Percentiles rank a stretch among this genome's conserved stretches.
These are phyloP conservation scores for Peronosclerospora sorghi DNA, from an alignment of 352 stramenopile species.

Conservation along the genomic window DNA sequence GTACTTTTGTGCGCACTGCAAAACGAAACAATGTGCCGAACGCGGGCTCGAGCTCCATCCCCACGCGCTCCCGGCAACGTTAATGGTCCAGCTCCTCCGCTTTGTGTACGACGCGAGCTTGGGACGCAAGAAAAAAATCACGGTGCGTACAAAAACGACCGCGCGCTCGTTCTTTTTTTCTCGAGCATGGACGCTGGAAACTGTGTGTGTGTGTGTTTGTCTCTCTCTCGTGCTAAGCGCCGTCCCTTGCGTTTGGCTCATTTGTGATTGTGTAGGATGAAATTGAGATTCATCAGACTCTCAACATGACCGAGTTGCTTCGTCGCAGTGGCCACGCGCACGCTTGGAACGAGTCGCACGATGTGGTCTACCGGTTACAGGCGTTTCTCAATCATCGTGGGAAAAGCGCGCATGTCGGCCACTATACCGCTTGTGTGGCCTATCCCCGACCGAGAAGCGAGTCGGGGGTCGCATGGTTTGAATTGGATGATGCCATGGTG, in stretches of 20 bases:
- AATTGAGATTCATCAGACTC: slow-evolving; percentile 69
- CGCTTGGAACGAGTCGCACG: slow-evolving; percentile 23
- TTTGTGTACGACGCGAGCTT: slow-evolving; percentile 78
- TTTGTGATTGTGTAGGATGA: slow-evolving; percentile 36
- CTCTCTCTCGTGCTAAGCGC: too few relatives aligned
- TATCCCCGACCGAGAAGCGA: slow-evolving; percentile 21
- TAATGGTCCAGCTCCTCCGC: slow-evolving; percentile 76
- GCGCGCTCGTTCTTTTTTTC: background rate
- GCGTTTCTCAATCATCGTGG: slow-evolving; percentile 77
- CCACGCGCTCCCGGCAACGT: slow-evolving; percentile 39
- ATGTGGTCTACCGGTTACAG: slow-evolving; percentile 58
- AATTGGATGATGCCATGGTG: slow-evolving; percentile 78
- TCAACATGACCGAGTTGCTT: slow-evolving; percentile 68
- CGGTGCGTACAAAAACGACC: slow-evolving; percentile 22
- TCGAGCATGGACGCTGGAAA: background rate
- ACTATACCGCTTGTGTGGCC: slow-evolving; percentile 79
- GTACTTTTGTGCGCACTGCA: slow-evolving; percentile 76
- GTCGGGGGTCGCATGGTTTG: slow-evolving; percentile 45
- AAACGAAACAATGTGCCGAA: slow-evolving; percentile 63
- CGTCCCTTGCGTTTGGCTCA: too few relatives aligned
- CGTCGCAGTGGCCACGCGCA: slow-evolving; percentile 28
- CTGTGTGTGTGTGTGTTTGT: too few relatives aligned
- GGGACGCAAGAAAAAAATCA: slow-evolving; percentile 77
- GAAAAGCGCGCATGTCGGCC: slow-evolving; percentile 68
- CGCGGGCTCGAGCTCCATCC: slow-evolving; percentile 60